Percentiles rank a stretch among this genome's conserved stretches.
Conservation (phyloP, 768 basidiomycete species). For the Sistotremastrum suecicum region DNA sequence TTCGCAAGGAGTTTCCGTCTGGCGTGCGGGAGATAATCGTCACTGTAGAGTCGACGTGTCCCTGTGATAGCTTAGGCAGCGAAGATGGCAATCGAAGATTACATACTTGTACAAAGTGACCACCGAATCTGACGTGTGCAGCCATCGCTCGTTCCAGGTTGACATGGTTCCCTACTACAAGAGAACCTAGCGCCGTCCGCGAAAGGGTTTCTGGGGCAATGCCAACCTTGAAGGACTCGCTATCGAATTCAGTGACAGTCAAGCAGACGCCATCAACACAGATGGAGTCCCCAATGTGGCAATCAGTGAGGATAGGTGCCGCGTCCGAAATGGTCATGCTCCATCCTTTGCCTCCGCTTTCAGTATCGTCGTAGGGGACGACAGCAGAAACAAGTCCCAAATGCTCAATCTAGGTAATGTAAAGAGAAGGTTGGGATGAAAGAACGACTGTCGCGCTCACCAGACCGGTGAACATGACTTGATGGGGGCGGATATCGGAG, state of each 20-base stretch:
- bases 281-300: conserved; percentile 89
- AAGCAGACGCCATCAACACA: conserved; percentile 71
- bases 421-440: not conserved
- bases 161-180: conserved; percentile 53
- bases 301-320: conserved; percentile 68
- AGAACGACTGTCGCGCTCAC: conserved; percentile 27
- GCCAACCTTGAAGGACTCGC: conserved; percentile 68
- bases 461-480: conserved; percentile 64
- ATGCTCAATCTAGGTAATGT: conserved; percentile 63
- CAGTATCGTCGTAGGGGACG: conserved; percentile 25
- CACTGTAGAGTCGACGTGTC: conserved; percentile 87
- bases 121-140: conserved; percentile 82
- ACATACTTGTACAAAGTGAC: conserved; percentile 90
- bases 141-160: conserved; percentile 95
- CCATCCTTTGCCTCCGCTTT: conserved; percentile 54
- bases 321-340: conserved; percentile 64
- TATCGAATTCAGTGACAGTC: conserved; percentile 78
- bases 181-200: conserved; percentile 77
- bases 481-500: conserved; percentile 4
- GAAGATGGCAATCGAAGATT: not conserved
- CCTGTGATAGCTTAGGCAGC: conserved; percentile 30
- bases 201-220: conserved; percentile 90
- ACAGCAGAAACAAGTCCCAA: conserved; percentile 62
- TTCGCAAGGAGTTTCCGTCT: conserved; percentile 83
- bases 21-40: conserved; percentile 44